These are phyloP conservation scores for Naematelia aurantialba DNA, from an alignment of 768 basidiomycete genomes.

Conservation along the genomic window DNA sequence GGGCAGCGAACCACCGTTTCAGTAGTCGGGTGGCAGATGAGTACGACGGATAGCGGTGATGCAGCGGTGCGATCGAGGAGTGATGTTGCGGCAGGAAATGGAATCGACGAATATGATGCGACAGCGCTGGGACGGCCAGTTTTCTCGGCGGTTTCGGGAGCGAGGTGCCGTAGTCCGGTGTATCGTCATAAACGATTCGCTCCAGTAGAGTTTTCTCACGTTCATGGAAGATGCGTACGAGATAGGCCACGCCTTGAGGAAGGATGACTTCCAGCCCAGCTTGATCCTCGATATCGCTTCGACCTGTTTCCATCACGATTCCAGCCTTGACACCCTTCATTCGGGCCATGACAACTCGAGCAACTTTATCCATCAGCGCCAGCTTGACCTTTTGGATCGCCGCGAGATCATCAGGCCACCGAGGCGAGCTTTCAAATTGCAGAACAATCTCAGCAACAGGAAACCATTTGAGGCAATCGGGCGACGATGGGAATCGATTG, in stretches of 20 bases:
- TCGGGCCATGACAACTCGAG: constrained; percentile 60
- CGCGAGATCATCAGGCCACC: constrained; percentile 90
- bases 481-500: constrained; percentile 53
- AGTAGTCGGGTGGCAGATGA: constrained; percentile 79
- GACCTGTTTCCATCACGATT: constrained; percentile 59
- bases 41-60: constrained; percentile 74
- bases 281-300: constrained; percentile 64
- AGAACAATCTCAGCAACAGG: constrained; percentile 70
- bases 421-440: constrained; percentile 85
- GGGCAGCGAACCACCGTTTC: constrained; percentile 88
- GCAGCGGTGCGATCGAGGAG: constrained; percentile 69
- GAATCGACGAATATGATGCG: constrained; percentile 65
- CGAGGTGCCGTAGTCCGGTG: constrained; percentile 23
- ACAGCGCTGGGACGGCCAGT: constrained; percentile 32
- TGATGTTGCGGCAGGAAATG: constrained; percentile 80
- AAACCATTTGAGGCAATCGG: constrained; percentile 61
- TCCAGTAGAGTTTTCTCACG: constrained; percentile 77
- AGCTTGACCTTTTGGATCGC: constrained; percentile 93
- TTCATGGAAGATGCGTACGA: constrained; percentile 77
- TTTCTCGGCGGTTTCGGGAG: constrained; percentile 35
- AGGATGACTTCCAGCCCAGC: constrained; percentile 72
- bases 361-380: constrained; percentile 82
- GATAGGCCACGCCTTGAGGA: constrained; percentile 81
- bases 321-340: constrained; percentile 57
- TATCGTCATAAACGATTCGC: constrained; percentile 56